These are phyloP conservation scores for Combretum micranthum DNA, from an alignment of 345 rosid genomes.

Conservation along the genomic window DNA sequence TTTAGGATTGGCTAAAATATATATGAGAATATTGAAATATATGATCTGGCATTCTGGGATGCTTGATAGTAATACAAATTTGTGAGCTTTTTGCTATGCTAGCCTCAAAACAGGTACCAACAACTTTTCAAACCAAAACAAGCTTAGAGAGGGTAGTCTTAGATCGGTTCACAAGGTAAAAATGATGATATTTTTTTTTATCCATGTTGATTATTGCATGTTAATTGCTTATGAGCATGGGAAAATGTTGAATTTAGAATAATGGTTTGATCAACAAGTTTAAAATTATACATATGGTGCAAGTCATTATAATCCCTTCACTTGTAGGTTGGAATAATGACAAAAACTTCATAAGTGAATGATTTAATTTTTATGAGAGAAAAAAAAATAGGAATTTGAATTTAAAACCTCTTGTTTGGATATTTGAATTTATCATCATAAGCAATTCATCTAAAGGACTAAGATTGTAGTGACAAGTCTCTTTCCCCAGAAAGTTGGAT, in stretches of 20 bases:
- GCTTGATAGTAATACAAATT: constrained; percentile 11
- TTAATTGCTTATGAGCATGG: neutral
- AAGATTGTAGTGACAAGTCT: too few relatives aligned
- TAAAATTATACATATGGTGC: neutral
- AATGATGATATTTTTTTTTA: neutral
- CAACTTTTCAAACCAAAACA: too few relatives aligned
- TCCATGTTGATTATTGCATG: neutral
- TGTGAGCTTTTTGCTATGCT: constrained; percentile 19
- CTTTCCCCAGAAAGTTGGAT: too few relatives aligned
- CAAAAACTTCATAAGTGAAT: too few relatives aligned
- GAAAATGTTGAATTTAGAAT: too few relatives aligned
- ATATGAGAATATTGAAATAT: neutral
- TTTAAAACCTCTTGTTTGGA: too few relatives aligned
- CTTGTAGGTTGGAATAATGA: too few relatives aligned
- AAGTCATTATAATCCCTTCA: neutral
- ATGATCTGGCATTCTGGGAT: neutral
- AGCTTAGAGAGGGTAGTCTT: constrained; percentile 39
- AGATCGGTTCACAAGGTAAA: constrained; percentile 36
- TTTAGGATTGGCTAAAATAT: neutral
- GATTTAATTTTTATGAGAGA: too few relatives aligned
- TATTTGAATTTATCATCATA: too few relatives aligned
- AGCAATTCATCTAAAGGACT: too few relatives aligned
- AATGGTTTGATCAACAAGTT: too few relatives aligned
- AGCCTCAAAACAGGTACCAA: constrained; percentile 27
- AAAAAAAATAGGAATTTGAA: too few relatives aligned